Evolutionary conservation across 2,329 filamentous ascomycete genomes (phyloP).

Genomic region (Paraconiothyrium sp.): DNA sequence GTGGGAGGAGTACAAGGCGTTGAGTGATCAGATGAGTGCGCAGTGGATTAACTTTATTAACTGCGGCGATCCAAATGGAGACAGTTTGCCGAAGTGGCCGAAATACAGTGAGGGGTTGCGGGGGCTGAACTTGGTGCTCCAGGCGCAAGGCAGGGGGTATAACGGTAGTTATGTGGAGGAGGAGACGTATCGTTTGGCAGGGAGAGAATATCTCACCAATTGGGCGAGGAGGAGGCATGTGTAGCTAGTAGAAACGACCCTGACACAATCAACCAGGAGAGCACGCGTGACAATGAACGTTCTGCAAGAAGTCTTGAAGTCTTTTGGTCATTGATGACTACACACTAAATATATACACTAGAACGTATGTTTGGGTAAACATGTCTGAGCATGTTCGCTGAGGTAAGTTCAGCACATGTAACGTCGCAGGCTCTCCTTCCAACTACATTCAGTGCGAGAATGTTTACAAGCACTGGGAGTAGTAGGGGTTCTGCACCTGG

Average conservation of each 20-base stretch:
- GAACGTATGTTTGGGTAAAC: constrained; percentile 14
- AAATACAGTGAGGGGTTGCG: constrained; percentile 47
- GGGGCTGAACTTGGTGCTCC: constrained; percentile 57
- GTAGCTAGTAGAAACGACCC: neutral
- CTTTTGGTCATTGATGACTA: constrained; percentile 9
- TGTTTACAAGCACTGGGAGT: constrained; percentile 55
- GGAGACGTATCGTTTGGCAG: constrained; percentile 56
- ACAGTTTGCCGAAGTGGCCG: constrained; percentile 52
- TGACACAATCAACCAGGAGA: neutral
- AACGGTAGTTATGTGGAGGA: constrained; percentile 53
- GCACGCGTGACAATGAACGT: neutral
- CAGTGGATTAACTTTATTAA: constrained; percentile 59
- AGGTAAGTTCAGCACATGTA: neutral
- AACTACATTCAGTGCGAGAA: neutral
- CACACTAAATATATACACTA: constrained; percentile 23
- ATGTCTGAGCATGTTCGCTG: constrained; percentile 9
- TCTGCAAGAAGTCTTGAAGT: neutral
- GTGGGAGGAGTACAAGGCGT: constrained; percentile 50
- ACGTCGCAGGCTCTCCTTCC: neutral
- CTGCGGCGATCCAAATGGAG: constrained; percentile 49
- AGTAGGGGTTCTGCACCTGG: constrained; percentile 55
- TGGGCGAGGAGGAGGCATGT: constrained; percentile 52
- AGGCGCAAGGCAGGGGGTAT: constrained; percentile 53
- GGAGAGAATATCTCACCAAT: constrained; percentile 51
- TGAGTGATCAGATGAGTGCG: constrained; percentile 56